Percentiles rank a stretch among this genome's conserved stretches.
These are phyloP conservation scores for Saitozyma podzolica DNA, from an alignment of 768 basidiomycete genomes.

Conservation along the genomic window DNA sequence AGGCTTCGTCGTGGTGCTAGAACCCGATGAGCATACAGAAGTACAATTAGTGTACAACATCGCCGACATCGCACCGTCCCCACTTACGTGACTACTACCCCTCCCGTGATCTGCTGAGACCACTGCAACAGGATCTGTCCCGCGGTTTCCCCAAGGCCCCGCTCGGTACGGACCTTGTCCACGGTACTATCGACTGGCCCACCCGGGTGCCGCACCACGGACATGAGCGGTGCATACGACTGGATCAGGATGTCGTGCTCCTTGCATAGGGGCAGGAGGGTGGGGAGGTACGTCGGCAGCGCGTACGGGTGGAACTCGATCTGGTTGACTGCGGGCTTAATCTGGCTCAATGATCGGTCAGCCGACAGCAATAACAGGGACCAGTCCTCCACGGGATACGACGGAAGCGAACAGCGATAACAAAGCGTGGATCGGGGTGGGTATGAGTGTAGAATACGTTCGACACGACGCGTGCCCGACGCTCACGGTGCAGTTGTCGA, in stretches of 20 bases:
- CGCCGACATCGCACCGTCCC: too few species aligned
- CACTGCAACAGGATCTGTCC: conserved; percentile 44
- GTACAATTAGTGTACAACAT: too few species aligned
- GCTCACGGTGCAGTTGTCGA: too few species aligned
- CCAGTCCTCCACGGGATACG: neutral
- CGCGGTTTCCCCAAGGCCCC: conserved; percentile 11
- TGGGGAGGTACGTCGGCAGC: conserved; percentile 20
- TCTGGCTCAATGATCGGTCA: neutral
- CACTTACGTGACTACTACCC: conserved; percentile 8
- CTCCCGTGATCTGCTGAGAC: conserved; percentile 14
- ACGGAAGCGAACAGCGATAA: too few species aligned
- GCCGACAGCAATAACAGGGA: neutral
- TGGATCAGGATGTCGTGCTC: conserved; percentile 44
- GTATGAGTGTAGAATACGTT: neutral
- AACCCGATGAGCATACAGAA: too few species aligned
- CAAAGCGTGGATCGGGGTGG: neutral
- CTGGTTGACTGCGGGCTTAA: conserved; percentile 18
- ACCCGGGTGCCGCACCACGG: conserved; percentile 13
- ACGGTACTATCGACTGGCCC: conserved; percentile 32
- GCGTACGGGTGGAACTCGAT: conserved; percentile 55
- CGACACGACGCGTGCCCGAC: too few species aligned
- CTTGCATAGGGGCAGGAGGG: conserved; percentile 43
- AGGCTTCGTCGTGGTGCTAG: too few species aligned
- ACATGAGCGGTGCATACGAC: conserved; percentile 39
- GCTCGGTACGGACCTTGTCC: conserved; percentile 19